These are phyloP conservation scores for Calonectria hongkongensis DNA, from an alignment of 2,329 filamentous ascomycete genomes.

Conservation along the genomic window DNA sequence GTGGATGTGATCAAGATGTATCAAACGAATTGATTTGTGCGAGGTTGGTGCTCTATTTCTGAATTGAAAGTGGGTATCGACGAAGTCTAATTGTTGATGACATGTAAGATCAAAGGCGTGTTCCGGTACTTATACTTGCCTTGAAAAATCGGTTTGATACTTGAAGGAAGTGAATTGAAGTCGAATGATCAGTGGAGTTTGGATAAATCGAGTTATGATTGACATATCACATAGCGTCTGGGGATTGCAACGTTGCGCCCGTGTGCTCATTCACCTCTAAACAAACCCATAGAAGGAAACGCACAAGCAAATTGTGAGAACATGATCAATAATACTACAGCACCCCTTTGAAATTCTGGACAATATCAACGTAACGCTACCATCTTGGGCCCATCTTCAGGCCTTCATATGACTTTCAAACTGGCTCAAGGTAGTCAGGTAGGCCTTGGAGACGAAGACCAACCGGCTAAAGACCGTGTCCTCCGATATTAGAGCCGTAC, in stretches of 20 bases:
- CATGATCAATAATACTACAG: background rate
- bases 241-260: constrained; percentile 4
- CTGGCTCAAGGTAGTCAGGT: background rate
- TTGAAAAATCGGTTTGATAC: too few species aligned
- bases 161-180: background rate
- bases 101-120: background rate
- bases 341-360: background rate
- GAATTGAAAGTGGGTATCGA: background rate
- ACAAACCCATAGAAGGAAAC: background rate
- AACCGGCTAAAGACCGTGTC: background rate
- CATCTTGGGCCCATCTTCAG: background rate
- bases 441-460: background rate
- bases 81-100: too few species aligned
- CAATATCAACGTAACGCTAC: background rate
- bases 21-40: background rate
- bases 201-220: background rate
- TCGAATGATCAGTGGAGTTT: background rate
- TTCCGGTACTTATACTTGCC: background rate
- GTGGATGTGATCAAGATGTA: background rate
- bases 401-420: background rate
- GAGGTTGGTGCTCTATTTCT: background rate
- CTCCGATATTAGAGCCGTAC: background rate
- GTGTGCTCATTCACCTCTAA: background rate
- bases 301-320: background rate
- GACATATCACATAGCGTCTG: background rate